Base-by-base conservation (phyloP, 2,329 filamentous ascomycete species). In the Tothia fuscella region DNA sequence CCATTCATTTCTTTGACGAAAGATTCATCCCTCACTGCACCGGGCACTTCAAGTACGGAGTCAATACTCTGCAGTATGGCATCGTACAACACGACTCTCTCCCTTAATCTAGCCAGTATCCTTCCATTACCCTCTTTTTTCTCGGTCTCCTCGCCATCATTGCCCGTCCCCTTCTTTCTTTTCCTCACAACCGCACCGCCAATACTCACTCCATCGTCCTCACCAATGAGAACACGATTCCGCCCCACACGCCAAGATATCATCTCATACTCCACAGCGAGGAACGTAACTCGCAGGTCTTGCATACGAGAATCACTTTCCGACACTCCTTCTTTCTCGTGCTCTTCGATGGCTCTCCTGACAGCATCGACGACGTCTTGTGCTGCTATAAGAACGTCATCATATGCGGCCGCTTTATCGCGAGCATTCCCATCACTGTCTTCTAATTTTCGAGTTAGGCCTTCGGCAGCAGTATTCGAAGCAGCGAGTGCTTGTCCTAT, bases 331-430 rank as follows among this genome's bases (percentile, higher is more conserved):
- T 98, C 91, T 46, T 74, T 78, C 38, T 76, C 75, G 44, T 95
- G 68, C 58, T 96, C 91, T 49, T 96, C 89, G 46, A 95, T 93
- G 9, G 87, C 87, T 51, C 82, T 79, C 61, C 94, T 93, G 1
- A 88, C 91, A 4, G 87, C 86, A 62, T 98, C 91, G 16, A 89
- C 86, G 3, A 85, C 86, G 57, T 98, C 89, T 61, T 96, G 91
- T 50, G 85, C 91, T 17, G 87, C 79, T 50, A 82, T 85, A 20
- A 98, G 76, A 41, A 96, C 80, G 48, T 82, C 83, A 52, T 98
- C 91, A 59, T 96, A 98, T 5, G 85, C 85, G 6, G 80, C 82
- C 9, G 88, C 86, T 53, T 80, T 77, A 46, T 91, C 83, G 70
- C 2, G 66, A 55, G 1, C 63, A 58, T 38, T 24, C 2, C 17